Evolutionary conservation across 2,329 filamentous ascomycete species (phyloP), one percentile per base, ranked within the genome.

Genomic region (Akanthomyces lecanii): DNA sequence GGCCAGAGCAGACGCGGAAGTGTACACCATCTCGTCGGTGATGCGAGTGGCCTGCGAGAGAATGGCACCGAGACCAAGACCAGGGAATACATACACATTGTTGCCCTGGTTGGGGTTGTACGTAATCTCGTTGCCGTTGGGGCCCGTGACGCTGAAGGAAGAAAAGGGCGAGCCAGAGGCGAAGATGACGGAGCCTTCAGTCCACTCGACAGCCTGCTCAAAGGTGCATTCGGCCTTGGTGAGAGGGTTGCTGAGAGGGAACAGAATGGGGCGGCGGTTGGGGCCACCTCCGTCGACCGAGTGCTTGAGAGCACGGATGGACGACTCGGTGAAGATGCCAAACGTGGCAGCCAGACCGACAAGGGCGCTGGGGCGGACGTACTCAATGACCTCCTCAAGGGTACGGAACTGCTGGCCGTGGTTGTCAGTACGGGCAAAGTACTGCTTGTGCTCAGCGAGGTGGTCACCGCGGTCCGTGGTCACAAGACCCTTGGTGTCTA

Each of bases 181-280:
- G 73, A 99, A 99, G 74, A 99, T 87, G 70, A 88, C 92, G 62
- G 88, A 91, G 65, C 94, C 94, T 64, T 98, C 90, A 12, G 94
- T 98, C 87, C 94, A 88, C 71, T 87, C 85, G 71, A 98, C 85
- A 18, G 95, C 95, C 73, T 95, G 90, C 81, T 97, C 93, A 71
- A 96, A 98, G 18, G 92, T 97, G 81, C 95, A 98, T 80, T 99
- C 95, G 10, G 94, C 96, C 82, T 98, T 97, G 78, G 89, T 93
- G 58, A 93, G 88, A 56, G 95, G 95, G 81, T 99, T 98, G 77
- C 91, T 96, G 50, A 99, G 88, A 61, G 94, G 94, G 86, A 99
- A 98, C 71, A 97, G 89, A 72, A 96, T 94, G 66, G 95, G 93
- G 66, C 86, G 83, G 66, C 92, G 86, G 76, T 92, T 92, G 68